These are phyloP conservation scores for Podaxis mareebaensis DNA, from an alignment of 768 basidiomycete species.

Conservation along the genomic window DNA sequence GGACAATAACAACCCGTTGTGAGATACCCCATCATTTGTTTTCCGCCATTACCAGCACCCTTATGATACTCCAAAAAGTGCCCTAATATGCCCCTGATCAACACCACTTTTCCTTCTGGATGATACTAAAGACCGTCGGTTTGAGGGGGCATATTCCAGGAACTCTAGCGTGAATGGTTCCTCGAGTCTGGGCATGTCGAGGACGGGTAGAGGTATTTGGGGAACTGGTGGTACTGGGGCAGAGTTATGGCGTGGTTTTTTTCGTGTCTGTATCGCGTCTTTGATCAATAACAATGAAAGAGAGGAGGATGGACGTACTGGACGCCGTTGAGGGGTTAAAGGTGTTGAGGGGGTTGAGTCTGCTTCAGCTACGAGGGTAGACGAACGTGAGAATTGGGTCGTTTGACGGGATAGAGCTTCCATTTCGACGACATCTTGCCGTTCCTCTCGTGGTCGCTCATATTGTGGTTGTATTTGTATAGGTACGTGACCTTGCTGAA, in stretches of 20 bases:
- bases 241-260: neutral
- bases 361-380: constrained; percentile 13
- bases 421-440: neutral
- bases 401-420: constrained; percentile 6
- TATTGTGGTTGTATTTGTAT: neutral
- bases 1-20: neutral
- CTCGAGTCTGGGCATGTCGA: neutral
- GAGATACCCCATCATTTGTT: neutral
- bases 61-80: too few species aligned
- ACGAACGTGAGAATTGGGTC: constrained; percentile 6
- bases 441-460: neutral
- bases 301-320: too few species aligned
- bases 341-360: constrained; percentile 1
- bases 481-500: neutral
- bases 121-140: neutral
- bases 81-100: neutral
- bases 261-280: neutral
- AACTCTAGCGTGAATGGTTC: constrained; percentile 3
- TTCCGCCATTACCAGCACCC: neutral
- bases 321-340: neutral
- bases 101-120: neutral
- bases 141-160: neutral
- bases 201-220: neutral
- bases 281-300: neutral
- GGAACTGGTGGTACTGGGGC: neutral